Evolutionary conservation across 2,329 filamentous ascomycete species (phyloP), one percentile per base, ranked within the genome.

Genomic region (Diaporthe velutina): DNA sequence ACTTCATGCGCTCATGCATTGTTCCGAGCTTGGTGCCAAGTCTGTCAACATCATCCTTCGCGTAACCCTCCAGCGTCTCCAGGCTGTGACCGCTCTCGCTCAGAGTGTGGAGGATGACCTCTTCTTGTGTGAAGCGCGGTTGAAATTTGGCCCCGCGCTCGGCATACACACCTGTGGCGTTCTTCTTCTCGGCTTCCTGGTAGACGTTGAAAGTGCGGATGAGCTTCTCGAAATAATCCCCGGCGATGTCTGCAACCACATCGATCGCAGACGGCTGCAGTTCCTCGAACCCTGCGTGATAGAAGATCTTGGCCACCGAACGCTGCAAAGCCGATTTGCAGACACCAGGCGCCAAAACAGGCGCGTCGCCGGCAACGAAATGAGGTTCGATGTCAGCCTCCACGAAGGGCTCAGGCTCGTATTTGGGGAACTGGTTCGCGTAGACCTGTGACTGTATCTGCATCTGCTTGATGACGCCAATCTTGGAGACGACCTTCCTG

Each of bases 401-500:
- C 25, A 93, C 85, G 77, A 99, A 98, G 0, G 95, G 94, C 81
- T 96, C 93, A 0, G 94, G 94, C 77, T 98, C 95, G 81, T 98
- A 98, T 84, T 98, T 98, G 77, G 96, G 95, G 80, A 99, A 99
- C 83, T 99, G 97, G 81, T 99, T 99, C 80, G 96, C 94, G 82
- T 99, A 99, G 82, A 98, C 94, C 90, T 98, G 97, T 70, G 95
- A 95, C 83, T 99, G 97, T 71, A 98, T 91, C 85, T 99, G 97
- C 97, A 99, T 99, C 85, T 99, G 97, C 86, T 98, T 99, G 82
- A 99, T 97, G 76, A 99, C 95, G 66, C 95, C 93, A 82, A 99
- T 98, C 85, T 98, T 99, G 15, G 95, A 95, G 80, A 95, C 98
- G 40, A 99, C 90, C 82, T 98, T 98, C 78, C 97, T 90, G 0